Evolutionary conservation across 2,329 filamentous ascomycete genomes (phyloP).

Genomic region (Cladosporium velox): DNA sequence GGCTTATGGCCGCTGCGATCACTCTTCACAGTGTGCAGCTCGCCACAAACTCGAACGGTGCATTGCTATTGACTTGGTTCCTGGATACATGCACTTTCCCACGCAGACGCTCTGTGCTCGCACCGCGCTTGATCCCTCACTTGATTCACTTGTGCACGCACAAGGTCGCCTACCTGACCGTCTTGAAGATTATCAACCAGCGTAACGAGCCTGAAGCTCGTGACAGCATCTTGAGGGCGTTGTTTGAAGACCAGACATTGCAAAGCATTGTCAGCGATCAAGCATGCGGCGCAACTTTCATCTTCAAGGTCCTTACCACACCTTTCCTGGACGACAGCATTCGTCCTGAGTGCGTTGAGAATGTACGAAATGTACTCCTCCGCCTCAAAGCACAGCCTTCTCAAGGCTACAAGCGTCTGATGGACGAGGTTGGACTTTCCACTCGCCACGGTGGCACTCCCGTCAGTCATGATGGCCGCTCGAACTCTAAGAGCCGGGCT

Average conservation of each 20-base stretch:
- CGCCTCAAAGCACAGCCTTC: conserved; percentile 90
- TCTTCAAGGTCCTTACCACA: conserved; percentile 97
- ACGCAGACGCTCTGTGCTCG: conserved; percentile 83
- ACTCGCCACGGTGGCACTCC: conserved; percentile 48
- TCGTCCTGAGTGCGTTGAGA: conserved; percentile 84
- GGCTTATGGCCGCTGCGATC: conserved; percentile 90
- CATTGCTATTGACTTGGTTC: conserved; percentile 93
- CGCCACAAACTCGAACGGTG: conserved; percentile 93
- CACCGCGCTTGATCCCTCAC: conserved; percentile 87
- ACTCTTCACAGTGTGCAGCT: conserved; percentile 96
- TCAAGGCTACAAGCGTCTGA: conserved; percentile 96
- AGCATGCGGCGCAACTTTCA: conserved; percentile 87
- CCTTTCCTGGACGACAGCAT: conserved; percentile 96
- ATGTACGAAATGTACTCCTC: conserved; percentile 83
- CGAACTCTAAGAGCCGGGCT: conserved; percentile 37
- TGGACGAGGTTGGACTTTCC: conserved; percentile 96
- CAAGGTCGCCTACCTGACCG: conserved; percentile 96
- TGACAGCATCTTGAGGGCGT: conserved; percentile 81
- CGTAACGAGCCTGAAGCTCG: conserved; percentile 90
- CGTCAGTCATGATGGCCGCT: conserved; percentile 38
- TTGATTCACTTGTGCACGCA: conserved; percentile 95
- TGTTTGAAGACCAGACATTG: conserved; percentile 87
- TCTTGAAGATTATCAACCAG: conserved; percentile 98
- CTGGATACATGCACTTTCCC: conserved; percentile 97
- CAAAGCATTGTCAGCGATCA: conserved; percentile 91